These are phyloP conservation scores for Silene vulgaris DNA, from an alignment of 179 eudicot genomes.

Conservation along the genomic window DNA sequence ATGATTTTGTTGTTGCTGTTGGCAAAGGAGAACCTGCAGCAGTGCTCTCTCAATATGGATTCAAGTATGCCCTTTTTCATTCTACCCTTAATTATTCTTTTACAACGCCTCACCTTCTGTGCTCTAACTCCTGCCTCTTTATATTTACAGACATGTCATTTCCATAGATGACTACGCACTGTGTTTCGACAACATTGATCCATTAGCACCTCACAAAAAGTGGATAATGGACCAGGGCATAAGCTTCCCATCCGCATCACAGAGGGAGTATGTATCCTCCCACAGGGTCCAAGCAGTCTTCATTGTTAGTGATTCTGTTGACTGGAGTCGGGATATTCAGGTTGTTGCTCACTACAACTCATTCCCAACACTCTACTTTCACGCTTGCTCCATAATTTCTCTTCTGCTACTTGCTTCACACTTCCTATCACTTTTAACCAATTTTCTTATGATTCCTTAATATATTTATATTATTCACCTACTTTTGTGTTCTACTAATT, in stretches of 20 bases:
- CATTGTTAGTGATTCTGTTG: slow-evolving; percentile 84
- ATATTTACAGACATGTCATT: slow-evolving; percentile 55
- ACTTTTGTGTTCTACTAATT: slow-evolving; percentile 2
- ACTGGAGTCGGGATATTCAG: slow-evolving; percentile 99
- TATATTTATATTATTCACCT: not conserved
- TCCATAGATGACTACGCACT: slow-evolving; percentile 83
- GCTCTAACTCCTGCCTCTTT: not conserved
- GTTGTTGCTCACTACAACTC: slow-evolving; percentile 29
- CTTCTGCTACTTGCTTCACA: not conserved
- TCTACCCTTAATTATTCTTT: not conserved
- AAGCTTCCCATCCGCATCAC: slow-evolving; percentile 17
- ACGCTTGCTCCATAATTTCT: not conserved
- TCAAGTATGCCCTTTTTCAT: slow-evolving; percentile 50
- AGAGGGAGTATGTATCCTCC: slow-evolving; percentile 41
- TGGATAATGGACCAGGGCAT: slow-evolving; percentile 40
- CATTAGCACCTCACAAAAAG: slow-evolving; percentile 65
- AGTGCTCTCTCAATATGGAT: slow-evolving; percentile 87
- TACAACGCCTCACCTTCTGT: not conserved
- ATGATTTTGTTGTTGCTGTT: slow-evolving; percentile 72
- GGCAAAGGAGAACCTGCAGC: slow-evolving; percentile 97
- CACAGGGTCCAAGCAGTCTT: slow-evolving; percentile 70
- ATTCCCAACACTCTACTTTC: not conserved
- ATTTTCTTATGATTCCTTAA: not conserved
- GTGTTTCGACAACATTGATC: slow-evolving; percentile 88
- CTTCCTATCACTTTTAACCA: not conserved